Evolutionary conservation across 306 rosid species (phyloP).

Genomic region (Malus sieversii): DNA sequence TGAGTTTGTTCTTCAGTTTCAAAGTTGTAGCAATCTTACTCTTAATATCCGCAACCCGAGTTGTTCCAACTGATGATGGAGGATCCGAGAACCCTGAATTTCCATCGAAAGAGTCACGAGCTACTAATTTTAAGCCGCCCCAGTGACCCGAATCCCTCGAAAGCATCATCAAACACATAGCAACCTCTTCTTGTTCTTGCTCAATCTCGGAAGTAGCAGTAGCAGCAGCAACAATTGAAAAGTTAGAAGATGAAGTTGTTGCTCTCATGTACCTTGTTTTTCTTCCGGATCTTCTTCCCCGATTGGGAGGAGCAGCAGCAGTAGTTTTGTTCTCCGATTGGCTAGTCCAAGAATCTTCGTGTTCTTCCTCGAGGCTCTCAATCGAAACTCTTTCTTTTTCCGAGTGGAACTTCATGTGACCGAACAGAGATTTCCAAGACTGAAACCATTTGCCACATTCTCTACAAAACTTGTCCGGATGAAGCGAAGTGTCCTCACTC

Average conservation of each 20-base stretch:
- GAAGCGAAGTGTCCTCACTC: slow-evolving; percentile 30
- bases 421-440: slow-evolving; percentile 80
- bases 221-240: slow-evolving; percentile 21
- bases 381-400: slow-evolving; percentile 43
- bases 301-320: slow-evolving; percentile 26
- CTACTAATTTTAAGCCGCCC: slow-evolving; percentile 37
- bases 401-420: slow-evolving; percentile 89
- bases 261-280: slow-evolving; percentile 40
- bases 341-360: slow-evolving; percentile 62
- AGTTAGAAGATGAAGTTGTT: slow-evolving; percentile 31
- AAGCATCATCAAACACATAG: slow-evolving; percentile 84
- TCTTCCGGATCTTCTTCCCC: slow-evolving; percentile 48
- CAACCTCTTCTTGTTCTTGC: slow-evolving; percentile 89
- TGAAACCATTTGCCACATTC: slow-evolving; percentile 76
- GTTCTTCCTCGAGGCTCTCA: slow-evolving; percentile 36
- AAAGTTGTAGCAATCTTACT: slow-evolving; percentile 4
- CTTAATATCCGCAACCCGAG: slow-evolving; percentile 18
- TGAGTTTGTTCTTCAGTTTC: slow-evolving; percentile 24
- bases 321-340: slow-evolving; percentile 67
- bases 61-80: slow-evolving; percentile 36
- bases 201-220: slow-evolving; percentile 44
- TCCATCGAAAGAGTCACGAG: slow-evolving; percentile 56
- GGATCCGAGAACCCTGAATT: slow-evolving; percentile 39
- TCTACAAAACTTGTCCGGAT: slow-evolving; percentile 51
- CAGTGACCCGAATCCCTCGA: slow-evolving; percentile 55